Evolutionary conservation across 129 eudicot species (phyloP).

Genomic region (Centaurea solstitialis): DNA sequence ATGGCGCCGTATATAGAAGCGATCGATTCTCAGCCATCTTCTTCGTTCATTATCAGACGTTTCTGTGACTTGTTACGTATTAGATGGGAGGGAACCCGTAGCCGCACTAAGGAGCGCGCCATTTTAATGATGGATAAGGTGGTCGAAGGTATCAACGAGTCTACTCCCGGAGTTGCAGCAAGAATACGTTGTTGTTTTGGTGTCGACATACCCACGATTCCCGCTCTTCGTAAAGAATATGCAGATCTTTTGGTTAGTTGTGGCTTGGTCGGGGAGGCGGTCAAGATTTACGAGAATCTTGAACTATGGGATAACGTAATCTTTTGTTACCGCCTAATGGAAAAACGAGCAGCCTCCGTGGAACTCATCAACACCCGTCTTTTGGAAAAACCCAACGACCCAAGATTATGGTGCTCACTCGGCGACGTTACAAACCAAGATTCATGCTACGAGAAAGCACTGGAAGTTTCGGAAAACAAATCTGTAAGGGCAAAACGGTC

Average conservation of each 20-base stretch:
- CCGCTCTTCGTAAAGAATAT: conserved; percentile 74
- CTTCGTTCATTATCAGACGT: conserved; percentile 58
- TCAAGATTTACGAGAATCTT: conserved; percentile 77
- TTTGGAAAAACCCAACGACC: conserved; percentile 63
- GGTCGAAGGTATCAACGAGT: conserved; percentile 53
- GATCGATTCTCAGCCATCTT: conserved; percentile 77
- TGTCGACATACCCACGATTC: conserved; percentile 70
- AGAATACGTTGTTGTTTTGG: conserved; percentile 62
- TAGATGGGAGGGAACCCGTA: conserved; percentile 87
- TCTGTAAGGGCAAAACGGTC: conserved; percentile 92
- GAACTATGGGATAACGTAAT: conserved; percentile 95
- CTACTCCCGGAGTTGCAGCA: conserved; percentile 49
- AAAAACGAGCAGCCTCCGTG: conserved; percentile 83
- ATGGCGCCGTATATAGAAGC: conserved; percentile 97
- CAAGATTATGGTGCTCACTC: conserved; percentile 93
- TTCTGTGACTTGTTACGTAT: conserved; percentile 83
- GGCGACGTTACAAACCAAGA: conserved; percentile 89
- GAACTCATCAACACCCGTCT: conserved; percentile 79
- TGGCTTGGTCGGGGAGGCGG: conserved; percentile 86
- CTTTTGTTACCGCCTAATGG: conserved; percentile 73
- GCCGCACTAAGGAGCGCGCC: conserved; percentile 92
- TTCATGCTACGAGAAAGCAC: conserved; percentile 75
- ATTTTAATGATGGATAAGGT: conserved; percentile 86
- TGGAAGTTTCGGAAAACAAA: conserved; percentile 74
- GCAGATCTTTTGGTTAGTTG: conserved; percentile 82